Conservation (phyloP, 441 rosid species). For the Populus hybrid region DNA sequence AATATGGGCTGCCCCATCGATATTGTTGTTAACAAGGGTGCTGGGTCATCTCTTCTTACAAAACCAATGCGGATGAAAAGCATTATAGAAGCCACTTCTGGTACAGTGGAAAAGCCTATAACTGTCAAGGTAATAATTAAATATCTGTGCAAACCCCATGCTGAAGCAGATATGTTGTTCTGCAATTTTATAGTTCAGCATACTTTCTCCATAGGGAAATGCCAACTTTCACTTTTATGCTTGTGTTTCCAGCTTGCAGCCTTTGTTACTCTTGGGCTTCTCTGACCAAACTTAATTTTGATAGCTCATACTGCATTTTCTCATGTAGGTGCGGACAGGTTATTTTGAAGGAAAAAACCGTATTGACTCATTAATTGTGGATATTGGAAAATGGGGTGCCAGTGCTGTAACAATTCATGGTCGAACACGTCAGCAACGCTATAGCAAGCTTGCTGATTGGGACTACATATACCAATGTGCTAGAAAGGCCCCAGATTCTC, state of each 20-base stretch:
- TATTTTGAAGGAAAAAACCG: conserved; percentile 80
- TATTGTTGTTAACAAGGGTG: conserved; percentile 84
- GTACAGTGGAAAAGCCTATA: conserved; percentile 69
- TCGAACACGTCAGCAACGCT: conserved; percentile 89
- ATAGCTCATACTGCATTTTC: conserved; percentile 8
- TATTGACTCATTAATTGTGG: conserved; percentile 69
- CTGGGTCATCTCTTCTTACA: conserved; percentile 85
- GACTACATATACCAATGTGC: conserved; percentile 73
- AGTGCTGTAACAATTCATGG: conserved; percentile 88
- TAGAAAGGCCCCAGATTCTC: conserved; percentile 52
- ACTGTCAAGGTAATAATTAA: conserved; percentile 66
- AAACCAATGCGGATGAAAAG: conserved; percentile 81
- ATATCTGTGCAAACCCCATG: not conserved
- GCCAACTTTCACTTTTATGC: not conserved
- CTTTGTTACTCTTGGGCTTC: conserved; percentile 8
- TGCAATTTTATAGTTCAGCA: not conserved
- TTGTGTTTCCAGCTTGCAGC: not conserved
- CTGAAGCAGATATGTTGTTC: not conserved
- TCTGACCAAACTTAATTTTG: not conserved
- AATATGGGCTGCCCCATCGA: conserved; percentile 99
- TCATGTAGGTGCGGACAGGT: conserved; percentile 69
- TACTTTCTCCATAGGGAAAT: not conserved
- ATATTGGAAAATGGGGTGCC: conserved; percentile 79
- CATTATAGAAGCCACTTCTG: conserved; percentile 61
- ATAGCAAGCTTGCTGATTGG: conserved; percentile 93